Evolutionary conservation across 2,329 filamentous ascomycete species (phyloP).

Genomic region (Stemphylium lycopersici): DNA sequence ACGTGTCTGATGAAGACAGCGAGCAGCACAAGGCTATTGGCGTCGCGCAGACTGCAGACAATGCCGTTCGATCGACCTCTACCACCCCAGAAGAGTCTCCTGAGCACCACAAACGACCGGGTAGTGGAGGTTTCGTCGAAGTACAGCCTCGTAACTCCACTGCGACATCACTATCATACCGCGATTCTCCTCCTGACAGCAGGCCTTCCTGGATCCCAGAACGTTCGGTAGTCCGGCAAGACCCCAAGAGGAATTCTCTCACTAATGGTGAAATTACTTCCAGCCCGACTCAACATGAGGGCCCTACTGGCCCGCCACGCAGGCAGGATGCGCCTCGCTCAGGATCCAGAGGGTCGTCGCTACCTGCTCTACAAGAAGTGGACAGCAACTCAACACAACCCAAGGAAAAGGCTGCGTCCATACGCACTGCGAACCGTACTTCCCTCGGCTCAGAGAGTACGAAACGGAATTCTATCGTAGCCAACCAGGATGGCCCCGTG

Average conservation of each 20-base stretch:
- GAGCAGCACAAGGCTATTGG: slow-evolving; percentile 46
- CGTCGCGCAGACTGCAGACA: slow-evolving; percentile 52
- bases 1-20: slow-evolving; percentile 33
- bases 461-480: slow-evolving; percentile 25
- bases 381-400: slow-evolving; percentile 21
- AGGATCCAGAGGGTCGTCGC: slow-evolving; percentile 29
- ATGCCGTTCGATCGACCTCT: slow-evolving; percentile 39
- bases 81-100: slow-evolving; percentile 31
- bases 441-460: slow-evolving; percentile 20
- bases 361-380: slow-evolving; percentile 40
- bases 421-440: slow-evolving; percentile 8
- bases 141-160: slow-evolving; percentile 34
- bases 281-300: slow-evolving; percentile 8
- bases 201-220: slow-evolving; percentile 24
- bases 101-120: slow-evolving; percentile 23
- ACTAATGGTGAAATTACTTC: slow-evolving; percentile 10
- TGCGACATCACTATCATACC: slow-evolving; percentile 26
- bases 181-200: slow-evolving; percentile 36
- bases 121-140: slow-evolving; percentile 38
- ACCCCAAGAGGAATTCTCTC: slow-evolving; percentile 21
- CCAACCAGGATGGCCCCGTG: slow-evolving; percentile 26
- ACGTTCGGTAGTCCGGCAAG: slow-evolving; percentile 28
- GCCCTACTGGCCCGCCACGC: slow-evolving; percentile 22
- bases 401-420: slow-evolving; percentile 12
- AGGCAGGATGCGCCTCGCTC: slow-evolving; percentile 29